These are phyloP conservation scores for Coemansia sp. DNA, from an alignment of 371 early-diverging fungal genomes.

Conservation along the genomic window DNA sequence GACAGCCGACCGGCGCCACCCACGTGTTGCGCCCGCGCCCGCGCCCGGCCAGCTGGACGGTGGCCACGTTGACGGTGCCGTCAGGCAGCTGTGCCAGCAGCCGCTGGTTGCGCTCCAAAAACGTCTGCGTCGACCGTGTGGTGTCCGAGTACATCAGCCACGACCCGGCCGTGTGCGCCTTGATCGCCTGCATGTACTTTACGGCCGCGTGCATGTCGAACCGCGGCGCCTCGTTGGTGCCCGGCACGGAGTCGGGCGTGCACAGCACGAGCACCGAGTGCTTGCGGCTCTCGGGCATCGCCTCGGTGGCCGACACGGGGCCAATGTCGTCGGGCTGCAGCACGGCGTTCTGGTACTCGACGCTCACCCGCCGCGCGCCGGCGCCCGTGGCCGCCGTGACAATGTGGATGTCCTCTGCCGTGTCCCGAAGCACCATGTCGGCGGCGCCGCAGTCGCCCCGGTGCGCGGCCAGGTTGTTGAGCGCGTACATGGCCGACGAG, in stretches of 20 bases:
- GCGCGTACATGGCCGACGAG: slow-evolving; percentile 24
- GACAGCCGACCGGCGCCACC: slow-evolving; percentile 89
- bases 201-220: slow-evolving; percentile 53
- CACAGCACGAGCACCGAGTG: slow-evolving; percentile 42
- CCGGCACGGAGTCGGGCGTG: slow-evolving; percentile 42
- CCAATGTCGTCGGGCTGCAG: slow-evolving; percentile 6
- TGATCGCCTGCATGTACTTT: slow-evolving; percentile 31
- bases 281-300: slow-evolving; percentile 3
- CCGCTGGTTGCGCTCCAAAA: slow-evolving; percentile 80
- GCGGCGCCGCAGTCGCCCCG: slow-evolving; percentile 12
- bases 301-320: slow-evolving; percentile 1
- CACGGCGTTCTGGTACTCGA: slow-evolving; percentile 25
- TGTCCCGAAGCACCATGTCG: slow-evolving; percentile 30
- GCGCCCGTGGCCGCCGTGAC: slow-evolving; percentile 15
- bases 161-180: slow-evolving; percentile 63
- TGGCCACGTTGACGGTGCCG: slow-evolving; percentile 77
- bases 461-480: slow-evolving; percentile 19
- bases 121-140: slow-evolving; percentile 84
- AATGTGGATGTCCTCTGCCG: slow-evolving; percentile 37
- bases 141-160: slow-evolving; percentile 73
- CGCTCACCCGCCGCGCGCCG: slow-evolving; percentile 26
- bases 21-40: slow-evolving; percentile 91
- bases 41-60: slow-evolving; percentile 76
- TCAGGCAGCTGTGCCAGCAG: slow-evolving; percentile 66
- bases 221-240: slow-evolving; percentile 48